Evolutionary conservation across 441 rosid genomes (phyloP).

Genomic region (Erysimum pusillum): DNA sequence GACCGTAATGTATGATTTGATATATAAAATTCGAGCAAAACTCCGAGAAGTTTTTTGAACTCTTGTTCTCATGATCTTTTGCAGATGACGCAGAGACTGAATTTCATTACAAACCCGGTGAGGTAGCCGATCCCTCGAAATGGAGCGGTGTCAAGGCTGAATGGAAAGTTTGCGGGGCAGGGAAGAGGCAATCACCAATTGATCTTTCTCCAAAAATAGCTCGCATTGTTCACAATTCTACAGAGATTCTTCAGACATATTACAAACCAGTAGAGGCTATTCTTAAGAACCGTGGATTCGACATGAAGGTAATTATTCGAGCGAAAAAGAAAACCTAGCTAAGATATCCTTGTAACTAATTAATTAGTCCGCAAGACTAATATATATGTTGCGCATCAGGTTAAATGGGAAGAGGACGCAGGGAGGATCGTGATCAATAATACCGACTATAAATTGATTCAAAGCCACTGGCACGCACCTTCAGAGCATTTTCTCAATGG

Average conservation of each 20-base stretch:
- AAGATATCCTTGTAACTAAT: not conserved
- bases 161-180: slow-evolving; percentile 41
- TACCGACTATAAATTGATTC: slow-evolving; percentile 60
- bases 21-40: not conserved
- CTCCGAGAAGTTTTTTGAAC: not conserved
- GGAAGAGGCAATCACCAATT: slow-evolving; percentile 44
- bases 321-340: not conserved
- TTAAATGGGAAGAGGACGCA: slow-evolving; percentile 39
- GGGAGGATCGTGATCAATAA: slow-evolving; percentile 54
- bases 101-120: slow-evolving; percentile 41
- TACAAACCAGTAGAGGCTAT: slow-evolving; percentile 38
- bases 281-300: slow-evolving; percentile 47
- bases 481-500: slow-evolving; percentile 78
- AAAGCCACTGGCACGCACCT: slow-evolving; percentile 88
- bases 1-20: slow-evolving; percentile 6
- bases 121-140: slow-evolving; percentile 34
- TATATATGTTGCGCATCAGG: slow-evolving; percentile 30
- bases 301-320: slow-evolving; percentile 31
- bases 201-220: slow-evolving; percentile 43
- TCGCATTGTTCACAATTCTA: slow-evolving; percentile 30
- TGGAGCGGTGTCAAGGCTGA: slow-evolving; percentile 31
- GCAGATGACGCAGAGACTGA: slow-evolving; percentile 35
- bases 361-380: slow-evolving; percentile 10
- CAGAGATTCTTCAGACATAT: slow-evolving; percentile 39
- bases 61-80: not conserved